These are phyloP conservation scores for Salvia sclarea DNA, from an alignment of 305 asterid species.

Conservation along the genomic window DNA sequence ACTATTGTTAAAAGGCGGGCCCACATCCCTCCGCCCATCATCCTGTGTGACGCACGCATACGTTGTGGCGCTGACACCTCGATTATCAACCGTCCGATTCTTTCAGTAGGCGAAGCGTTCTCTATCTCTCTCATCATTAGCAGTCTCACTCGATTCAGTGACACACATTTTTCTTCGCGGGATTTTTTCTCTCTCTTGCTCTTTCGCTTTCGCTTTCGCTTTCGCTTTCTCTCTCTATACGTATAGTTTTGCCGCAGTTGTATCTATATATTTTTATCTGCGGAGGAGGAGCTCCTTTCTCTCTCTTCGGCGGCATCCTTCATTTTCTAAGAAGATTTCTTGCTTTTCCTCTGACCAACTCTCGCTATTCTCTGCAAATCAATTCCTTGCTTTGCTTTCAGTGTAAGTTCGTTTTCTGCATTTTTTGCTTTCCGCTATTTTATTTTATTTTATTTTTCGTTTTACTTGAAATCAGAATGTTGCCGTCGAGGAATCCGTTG, in stretches of 20 bases:
- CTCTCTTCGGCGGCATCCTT: conserved; percentile 45
- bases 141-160: conserved; percentile 32
- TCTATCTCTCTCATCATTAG: conserved; percentile 32
- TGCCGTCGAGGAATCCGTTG: conserved; percentile 13
- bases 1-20: conserved; percentile 24
- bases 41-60: conserved; percentile 26
- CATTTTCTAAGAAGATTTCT: conserved; percentile 45
- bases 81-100: conserved; percentile 39
- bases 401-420: conserved; percentile 41
- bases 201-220: no score
- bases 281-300: background rate
- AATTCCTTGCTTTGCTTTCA: conserved; percentile 47
- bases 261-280: conserved; percentile 31
- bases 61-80: conserved; percentile 27
- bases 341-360: conserved; percentile 36
- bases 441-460: background rate
- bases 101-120: conserved; percentile 32
- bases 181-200: conserved; percentile 34
- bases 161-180: conserved; percentile 46
- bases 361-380: conserved; percentile 39
- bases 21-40: background rate
- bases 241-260: conserved; percentile 1
- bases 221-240: conserved; percentile 42
- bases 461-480: background rate
- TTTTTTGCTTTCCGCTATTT: background rate